Conservation (phyloP, 192 early-diverging fungal species). For the Coemansia sp. region DNA sequence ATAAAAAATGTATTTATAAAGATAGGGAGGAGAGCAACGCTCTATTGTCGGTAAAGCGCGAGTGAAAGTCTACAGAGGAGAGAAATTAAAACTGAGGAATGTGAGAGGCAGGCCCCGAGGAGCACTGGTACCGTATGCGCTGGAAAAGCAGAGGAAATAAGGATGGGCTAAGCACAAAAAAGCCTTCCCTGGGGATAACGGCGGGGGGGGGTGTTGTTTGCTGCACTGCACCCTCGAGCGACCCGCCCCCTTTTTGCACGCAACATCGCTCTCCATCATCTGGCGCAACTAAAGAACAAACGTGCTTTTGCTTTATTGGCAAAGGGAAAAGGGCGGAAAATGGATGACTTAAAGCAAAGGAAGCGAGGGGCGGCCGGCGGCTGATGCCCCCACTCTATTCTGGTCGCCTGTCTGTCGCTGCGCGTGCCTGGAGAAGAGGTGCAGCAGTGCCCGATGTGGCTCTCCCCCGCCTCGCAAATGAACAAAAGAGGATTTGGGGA, state of each 20-base stretch:
- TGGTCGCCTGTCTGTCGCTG: background rate
- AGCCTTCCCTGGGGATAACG: background rate
- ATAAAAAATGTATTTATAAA: constrained; percentile 12
- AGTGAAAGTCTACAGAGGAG: constrained; percentile 21
- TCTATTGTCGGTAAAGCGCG: constrained; percentile 24
- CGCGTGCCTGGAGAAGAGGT: background rate
- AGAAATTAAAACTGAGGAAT: background rate
- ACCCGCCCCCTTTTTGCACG: background rate
- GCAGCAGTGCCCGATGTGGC: background rate
- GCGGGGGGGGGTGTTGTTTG: background rate
- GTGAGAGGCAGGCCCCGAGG: background rate
- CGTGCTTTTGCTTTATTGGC: background rate
- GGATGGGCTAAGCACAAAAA: background rate
- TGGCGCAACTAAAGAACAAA: background rate
- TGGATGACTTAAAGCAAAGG: background rate
- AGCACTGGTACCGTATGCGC: background rate
- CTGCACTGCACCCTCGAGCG: background rate
- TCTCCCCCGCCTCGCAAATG: background rate
- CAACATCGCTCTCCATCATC: background rate
- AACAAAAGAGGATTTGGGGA: background rate
- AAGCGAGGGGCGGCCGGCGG: background rate
- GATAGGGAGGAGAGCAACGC: constrained; percentile 1
- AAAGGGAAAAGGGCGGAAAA: background rate
- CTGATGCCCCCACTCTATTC: constrained; percentile 4
- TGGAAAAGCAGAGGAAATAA: background rate